These are phyloP conservation scores for Gloeostereum incarnatum DNA, from an alignment of 768 basidiomycete genomes.

Conservation along the genomic window DNA sequence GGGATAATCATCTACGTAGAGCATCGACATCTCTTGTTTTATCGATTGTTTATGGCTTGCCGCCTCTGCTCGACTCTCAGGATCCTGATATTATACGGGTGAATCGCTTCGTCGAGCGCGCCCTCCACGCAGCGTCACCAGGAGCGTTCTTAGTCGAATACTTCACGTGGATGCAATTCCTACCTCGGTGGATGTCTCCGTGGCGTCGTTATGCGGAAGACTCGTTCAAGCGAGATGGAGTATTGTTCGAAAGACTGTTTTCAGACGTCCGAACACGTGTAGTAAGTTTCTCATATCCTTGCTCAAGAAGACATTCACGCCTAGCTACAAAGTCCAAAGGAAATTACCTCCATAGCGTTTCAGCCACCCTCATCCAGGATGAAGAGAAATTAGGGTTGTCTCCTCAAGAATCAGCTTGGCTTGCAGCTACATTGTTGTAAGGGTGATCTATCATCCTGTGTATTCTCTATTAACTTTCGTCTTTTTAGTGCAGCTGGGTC, in stretches of 20 bases:
- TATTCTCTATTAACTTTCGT: not conserved
- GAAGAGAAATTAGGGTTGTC: constrained; percentile 1
- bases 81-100: constrained; percentile 10
- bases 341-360: constrained; percentile 2
- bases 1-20: constrained; percentile 8
- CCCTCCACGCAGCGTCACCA: constrained; percentile 20
- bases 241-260: constrained; percentile 14
- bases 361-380: not conserved
- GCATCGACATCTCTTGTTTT: constrained; percentile 6
- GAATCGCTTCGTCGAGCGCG: constrained; percentile 14
- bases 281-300: constrained; percentile 1
- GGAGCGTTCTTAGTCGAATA: constrained; percentile 24
- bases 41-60: constrained; percentile 10
- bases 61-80: constrained; percentile 2
- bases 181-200: constrained; percentile 17
- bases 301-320: too few species aligned
- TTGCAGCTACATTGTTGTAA: not conserved
- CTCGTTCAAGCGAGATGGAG: constrained; percentile 12
- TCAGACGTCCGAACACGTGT: constrained; percentile 7
- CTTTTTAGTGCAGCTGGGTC: not conserved
- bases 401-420: constrained; percentile 1
- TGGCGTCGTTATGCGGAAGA: constrained; percentile 15
- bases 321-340: not conserved
- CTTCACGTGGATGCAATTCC: constrained; percentile 20
- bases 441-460: not conserved